These are phyloP conservation scores for Globisporangium irregulare DNA, from an alignment of 352 stramenopile species.

Conservation along the genomic window DNA sequence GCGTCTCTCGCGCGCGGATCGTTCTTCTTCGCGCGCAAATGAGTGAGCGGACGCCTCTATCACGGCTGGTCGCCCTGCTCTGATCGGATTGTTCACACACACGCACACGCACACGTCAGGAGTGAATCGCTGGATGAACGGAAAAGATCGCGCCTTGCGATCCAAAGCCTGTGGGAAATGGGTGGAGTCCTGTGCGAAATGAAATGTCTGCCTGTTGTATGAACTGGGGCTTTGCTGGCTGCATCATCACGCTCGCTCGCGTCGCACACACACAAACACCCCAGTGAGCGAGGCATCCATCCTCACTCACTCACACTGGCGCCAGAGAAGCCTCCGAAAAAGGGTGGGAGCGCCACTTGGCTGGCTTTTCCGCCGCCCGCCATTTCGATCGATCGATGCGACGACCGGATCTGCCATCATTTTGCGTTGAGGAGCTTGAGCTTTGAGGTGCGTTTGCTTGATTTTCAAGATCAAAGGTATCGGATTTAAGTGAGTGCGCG, in stretches of 20 bases:
- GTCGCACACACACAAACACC: background rate
- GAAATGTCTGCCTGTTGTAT: background rate
- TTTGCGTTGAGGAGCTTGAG: background rate
- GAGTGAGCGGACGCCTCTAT: background rate
- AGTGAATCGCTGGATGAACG: background rate
- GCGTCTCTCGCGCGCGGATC: background rate
- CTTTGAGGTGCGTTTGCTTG: background rate
- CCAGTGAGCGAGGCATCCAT: background rate
- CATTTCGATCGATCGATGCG: background rate
- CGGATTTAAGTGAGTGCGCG: background rate
- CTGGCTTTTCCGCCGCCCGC: background rate
- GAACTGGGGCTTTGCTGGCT: background rate
- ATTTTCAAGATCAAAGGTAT: background rate
- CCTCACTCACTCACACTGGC: background rate
- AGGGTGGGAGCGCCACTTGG: background rate
- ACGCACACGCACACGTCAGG: background rate
- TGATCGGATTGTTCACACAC: background rate
- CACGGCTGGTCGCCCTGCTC: background rate
- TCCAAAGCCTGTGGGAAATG: slow-evolving; percentile 6
- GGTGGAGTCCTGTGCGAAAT: slow-evolving; percentile 9
- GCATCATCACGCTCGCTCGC: background rate
- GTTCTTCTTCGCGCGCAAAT: background rate
- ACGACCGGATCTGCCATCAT: background rate
- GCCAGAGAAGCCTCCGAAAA: background rate
- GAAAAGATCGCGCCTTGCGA: background rate